These are phyloP conservation scores for Puccinia hordei DNA, from an alignment of 1,284 basidiomycete genomes.

Conservation along the genomic window DNA sequence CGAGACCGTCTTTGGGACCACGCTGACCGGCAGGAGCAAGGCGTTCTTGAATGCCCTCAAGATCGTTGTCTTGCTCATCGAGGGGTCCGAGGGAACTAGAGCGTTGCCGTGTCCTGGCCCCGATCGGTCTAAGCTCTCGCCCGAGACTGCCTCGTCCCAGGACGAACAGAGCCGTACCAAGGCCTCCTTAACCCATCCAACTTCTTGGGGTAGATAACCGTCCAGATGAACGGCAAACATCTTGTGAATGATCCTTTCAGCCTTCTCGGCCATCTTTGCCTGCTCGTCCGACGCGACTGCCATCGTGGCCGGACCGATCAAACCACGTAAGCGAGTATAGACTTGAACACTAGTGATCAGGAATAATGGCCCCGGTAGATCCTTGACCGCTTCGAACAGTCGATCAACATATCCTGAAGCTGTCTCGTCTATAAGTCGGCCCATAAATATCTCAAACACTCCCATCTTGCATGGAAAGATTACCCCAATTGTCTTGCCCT, in stretches of 20 bases:
- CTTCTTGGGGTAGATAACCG: constrained; percentile 92
- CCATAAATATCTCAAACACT: constrained; percentile 74
- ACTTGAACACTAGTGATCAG: constrained; percentile 83
- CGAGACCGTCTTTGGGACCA: constrained; percentile 80
- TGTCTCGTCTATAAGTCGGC: constrained; percentile 74
- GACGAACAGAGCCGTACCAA: constrained; percentile 75
- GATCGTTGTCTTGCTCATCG: constrained; percentile 86
- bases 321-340: constrained; percentile 81
- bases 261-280: constrained; percentile 60
- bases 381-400: constrained; percentile 74
- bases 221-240: constrained; percentile 97
- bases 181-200: constrained; percentile 73
- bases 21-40: constrained; percentile 87
- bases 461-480: constrained; percentile 79
- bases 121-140: constrained; percentile 6
- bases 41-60: constrained; percentile 87
- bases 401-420: constrained; percentile 78
- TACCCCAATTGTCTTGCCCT: constrained; percentile 76
- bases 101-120: constrained; percentile 53
- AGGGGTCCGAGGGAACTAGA: constrained; percentile 81
- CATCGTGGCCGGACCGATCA: constrained; percentile 73
- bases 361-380: constrained; percentile 73
- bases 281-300: constrained; percentile 57
- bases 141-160: constrained; percentile 66
- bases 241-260: constrained; percentile 80